Percentiles rank a stretch among this genome's conserved stretches.
Conservation (phyloP, 2,329 filamentous ascomycete species). For the Beauveria caledonica region DNA sequence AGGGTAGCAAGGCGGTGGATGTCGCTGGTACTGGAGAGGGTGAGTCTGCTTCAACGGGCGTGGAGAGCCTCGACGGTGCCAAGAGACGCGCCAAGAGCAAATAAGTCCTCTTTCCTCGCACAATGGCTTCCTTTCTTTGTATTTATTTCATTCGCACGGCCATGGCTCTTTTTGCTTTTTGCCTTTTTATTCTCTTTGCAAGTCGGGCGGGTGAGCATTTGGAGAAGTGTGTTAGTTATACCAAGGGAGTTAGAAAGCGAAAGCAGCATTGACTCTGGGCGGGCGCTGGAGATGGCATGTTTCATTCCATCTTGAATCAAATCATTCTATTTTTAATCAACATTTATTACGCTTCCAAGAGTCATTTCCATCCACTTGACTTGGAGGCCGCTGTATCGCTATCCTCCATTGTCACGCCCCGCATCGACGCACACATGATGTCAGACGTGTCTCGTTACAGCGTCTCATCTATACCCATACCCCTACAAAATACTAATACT, state of each 20-base stretch:
- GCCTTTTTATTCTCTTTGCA: too few relatives aligned
- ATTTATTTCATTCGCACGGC: neutral
- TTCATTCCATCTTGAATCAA: too few relatives aligned
- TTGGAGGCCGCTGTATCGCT: too few relatives aligned
- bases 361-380: too few relatives aligned
- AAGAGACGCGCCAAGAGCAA: constrained; percentile 20
- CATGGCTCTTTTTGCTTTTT: neutral
- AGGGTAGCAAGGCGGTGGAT: constrained; percentile 14
- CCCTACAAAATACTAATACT: neutral
- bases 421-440: neutral
- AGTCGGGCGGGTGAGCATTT: neutral
- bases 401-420: neutral
- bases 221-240: neutral
- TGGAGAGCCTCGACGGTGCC: constrained; percentile 17
- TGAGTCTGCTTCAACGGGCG: neutral
- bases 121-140: neutral
- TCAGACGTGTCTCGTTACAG: neutral
- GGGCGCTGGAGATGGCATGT: too few relatives aligned
- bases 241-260: too few relatives aligned
- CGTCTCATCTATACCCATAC: constrained; percentile 6
- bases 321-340: too few relatives aligned
- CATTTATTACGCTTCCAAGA: too few relatives aligned
- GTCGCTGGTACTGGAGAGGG: neutral
- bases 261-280: too few relatives aligned
- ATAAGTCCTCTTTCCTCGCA: constrained; percentile 5